Base-by-base conservation (phyloP, 768 basidiomycete species). In the Phallus indusiatus region DNA sequence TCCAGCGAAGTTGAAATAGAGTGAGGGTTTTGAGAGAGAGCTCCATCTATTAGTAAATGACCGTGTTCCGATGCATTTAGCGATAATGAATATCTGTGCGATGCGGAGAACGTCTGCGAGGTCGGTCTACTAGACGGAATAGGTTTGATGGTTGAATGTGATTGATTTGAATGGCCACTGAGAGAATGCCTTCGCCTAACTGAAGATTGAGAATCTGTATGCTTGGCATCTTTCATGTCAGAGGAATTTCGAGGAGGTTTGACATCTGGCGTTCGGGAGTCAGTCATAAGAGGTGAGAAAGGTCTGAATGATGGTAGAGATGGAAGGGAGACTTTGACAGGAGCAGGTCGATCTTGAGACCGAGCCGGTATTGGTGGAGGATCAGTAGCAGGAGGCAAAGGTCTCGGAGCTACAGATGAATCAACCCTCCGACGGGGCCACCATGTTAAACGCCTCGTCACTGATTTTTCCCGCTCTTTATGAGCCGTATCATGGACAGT, bases 381-480 rank as follows among this genome's bases (percentile, higher is more conserved):
- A 66, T 67, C 66, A 18, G 74, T 66, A 33, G 68, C 11, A 64
- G 49, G 60, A 56, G 51, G 34, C n/a, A 5, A 9, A 7, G 28
- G 35, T 56, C 16, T 63, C 51, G 18, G 61, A 67, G 21, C 68
- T 63, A 16, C 69, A 61, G 60, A 78, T 1, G 69, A 69, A n/a
- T 67, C 62, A 12, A 66, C 49, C 36, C 64, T 59, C 46, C 62
- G 68, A 22, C 67, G 61, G 50, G 72, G 74, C 85, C 86, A 88
- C 65, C 88, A 87, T 6, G 87, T 88, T 10, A 81, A 65, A 67
- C 81, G 82, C 54, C 84, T 80, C 11, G 77, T 70, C 34, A 85
- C 62, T 4, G 74, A 65, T 46, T 76, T 79, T 7, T 76, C 68
- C 18, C 71, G 61, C 20, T 33, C 50, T 11, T 22, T 51, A 28